Percentiles rank a stretch among this genome's conserved stretches.
These are phyloP conservation scores for Clonostachys byssicola DNA, from an alignment of 2,329 filamentous ascomycete genomes.

Conservation along the genomic window DNA sequence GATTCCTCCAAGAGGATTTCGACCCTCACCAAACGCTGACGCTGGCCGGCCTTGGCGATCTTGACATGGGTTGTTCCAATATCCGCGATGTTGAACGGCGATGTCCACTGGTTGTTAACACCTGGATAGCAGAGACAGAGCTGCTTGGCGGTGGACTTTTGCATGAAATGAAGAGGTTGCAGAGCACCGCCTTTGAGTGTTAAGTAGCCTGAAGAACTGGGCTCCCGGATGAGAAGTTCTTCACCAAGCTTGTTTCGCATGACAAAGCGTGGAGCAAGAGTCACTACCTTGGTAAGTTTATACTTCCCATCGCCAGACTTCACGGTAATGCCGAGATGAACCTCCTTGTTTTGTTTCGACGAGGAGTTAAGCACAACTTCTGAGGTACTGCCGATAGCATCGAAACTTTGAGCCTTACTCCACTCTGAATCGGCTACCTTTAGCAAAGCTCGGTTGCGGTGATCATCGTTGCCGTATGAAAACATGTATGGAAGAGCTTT, in stretches of 20 bases:
- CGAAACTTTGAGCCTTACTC: conserved; percentile 98
- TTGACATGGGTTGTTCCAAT: conserved; percentile 91
- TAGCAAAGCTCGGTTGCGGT: conserved; percentile 83
- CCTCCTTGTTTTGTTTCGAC: conserved; percentile 64
- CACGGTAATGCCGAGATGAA: conserved; percentile 86
- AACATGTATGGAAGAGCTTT: conserved; percentile 94
- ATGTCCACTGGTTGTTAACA: conserved; percentile 95
- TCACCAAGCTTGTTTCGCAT: conserved; percentile 90
- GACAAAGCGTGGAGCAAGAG: conserved; percentile 86
- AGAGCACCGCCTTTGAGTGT: conserved; percentile 74
- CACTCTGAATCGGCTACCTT: conserved; percentile 87
- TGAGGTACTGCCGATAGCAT: conserved; percentile 89
- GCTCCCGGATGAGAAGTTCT: conserved; percentile 84
- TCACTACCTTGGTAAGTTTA: conserved; percentile 94
- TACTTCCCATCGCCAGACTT: conserved; percentile 94
- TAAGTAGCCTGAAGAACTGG: conserved; percentile 83
- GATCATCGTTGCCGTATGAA: conserved; percentile 83
- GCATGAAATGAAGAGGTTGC: conserved; percentile 84
- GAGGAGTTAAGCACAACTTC: conserved; percentile 79
- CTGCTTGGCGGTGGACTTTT: conserved; percentile 79
- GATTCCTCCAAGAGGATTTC: conserved; percentile 91
- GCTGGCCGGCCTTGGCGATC: conserved; percentile 82
- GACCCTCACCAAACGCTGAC: conserved; percentile 81
- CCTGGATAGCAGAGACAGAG: conserved; percentile 90
- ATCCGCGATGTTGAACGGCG: conserved; percentile 95